Base-by-base conservation (phyloP, 2,329 filamentous ascomycete species). In the Sporothrix humicola region DNA sequence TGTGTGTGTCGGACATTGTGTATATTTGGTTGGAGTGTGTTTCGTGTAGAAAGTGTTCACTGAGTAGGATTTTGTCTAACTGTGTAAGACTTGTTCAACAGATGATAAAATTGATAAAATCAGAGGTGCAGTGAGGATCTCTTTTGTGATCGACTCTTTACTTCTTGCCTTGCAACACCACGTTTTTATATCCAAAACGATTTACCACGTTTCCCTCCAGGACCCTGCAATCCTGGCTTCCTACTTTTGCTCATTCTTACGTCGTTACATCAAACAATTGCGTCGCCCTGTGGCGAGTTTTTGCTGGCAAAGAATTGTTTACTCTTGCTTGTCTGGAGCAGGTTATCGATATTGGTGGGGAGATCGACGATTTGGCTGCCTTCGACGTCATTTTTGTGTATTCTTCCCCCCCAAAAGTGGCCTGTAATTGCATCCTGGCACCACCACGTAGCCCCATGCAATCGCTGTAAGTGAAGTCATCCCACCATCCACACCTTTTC, bases 311-410 rank as follows among this genome's bases (percentile, higher is more conserved):
- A 3, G 31, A 37, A 37, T 56, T 56, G 20, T 56, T 12, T 56
- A 23, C 20, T 54, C 23, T 26, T 26, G 23, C 23, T 26, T 26
- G 23, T 26, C 2, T 31, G 31, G 20, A 37, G n/a, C 42, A 48
- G 46, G 61, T 15, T 65, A 66, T 66, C 61, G 61, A 66, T 66
- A 23, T 66, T 52, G 65, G 46, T 31, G 46, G 46, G 65, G 65
- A n/a, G 65, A 54, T 69, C 44, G 46, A 42, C 46, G 12, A 63
- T 44, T 66, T 10, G 23, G 46, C 65, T 23, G 42, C 48, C 23
- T 54, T 56, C 66, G 66, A 69, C 66, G 66, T 69, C 66, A 69
- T 69, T 44, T 58, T 52, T n/a, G 50, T 69, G 66, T 23, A 42
- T 12, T 50, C 50, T 23, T n/a, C 31, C 7, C 31, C 31, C 31